Base-by-base conservation (phyloP, 768 basidiomycete genomes). In the Lactifluus piperatus region DNA sequence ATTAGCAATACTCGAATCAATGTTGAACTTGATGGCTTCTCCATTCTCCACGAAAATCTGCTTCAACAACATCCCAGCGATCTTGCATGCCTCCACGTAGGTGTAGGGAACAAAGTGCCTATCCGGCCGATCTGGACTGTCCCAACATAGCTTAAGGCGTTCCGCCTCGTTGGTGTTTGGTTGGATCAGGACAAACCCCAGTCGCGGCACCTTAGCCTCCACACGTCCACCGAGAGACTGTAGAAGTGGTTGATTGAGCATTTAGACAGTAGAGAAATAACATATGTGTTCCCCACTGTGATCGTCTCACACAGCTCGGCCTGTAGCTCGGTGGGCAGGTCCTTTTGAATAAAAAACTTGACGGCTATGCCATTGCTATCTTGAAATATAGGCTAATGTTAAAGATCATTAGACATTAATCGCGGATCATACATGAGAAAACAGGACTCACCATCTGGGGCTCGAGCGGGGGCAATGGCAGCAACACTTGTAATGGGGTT, bases 311-410 rank as follows among this genome's bases (percentile, higher is more conserved):
- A 84, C 30, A 90, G 70, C 61, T 89, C 84, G 18, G 83, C 82
- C 64, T 86, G 85, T 22, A 82, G 75, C 64, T 84, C 81, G 57
- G 83, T 77, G 4, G 81, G 71, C 9, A 91, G 75, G 69, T 91
- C 88, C 67, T 87, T 88, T 68, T 91, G 88, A 20, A 91, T 80
- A 69, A 91, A 91, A 68, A 91, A 91, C 67, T 91, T 91, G 76
- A 88, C 72, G 3, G 86, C 79, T 52, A 86, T 70, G 39, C 83
- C 83, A 66, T 78, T 81, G 62, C 65, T 69, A 64, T 87, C 87
- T 69, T 88, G 85, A 57, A 90, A 90, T 58, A 89, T 82, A 48
- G 83, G 81, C 85, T 88, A 13, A 60, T 2, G 26, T 4, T 13
- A 11, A n/a, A 27, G 18, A 47, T 18, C 51, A 39, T 4, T 29